Conservation (phyloP, 805 yeast species). For the Hanseniaspora lindneri region DNA sequence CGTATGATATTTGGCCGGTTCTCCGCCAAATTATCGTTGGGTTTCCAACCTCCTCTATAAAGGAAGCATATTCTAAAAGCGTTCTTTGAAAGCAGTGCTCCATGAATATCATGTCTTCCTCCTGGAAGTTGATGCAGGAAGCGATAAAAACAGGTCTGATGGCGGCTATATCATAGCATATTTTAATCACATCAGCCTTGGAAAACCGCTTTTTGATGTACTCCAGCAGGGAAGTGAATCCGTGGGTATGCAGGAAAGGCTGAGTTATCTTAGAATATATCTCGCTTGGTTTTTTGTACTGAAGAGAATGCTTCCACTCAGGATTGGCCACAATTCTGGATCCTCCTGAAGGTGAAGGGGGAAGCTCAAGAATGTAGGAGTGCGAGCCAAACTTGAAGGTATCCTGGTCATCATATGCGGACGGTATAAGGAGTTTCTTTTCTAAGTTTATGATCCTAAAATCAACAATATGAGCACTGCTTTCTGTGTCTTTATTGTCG, state of each 20-base stretch:
- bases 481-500: too few species aligned
- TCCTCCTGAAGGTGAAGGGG: neutral
- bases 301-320: slow-evolving; percentile 28
- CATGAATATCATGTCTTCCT: slow-evolving; percentile 85
- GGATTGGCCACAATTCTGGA: slow-evolving; percentile 18
- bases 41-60: slow-evolving; percentile 74
- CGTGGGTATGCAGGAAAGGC: slow-evolving; percentile 85
- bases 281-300: slow-evolving; percentile 57
- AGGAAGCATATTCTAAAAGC: slow-evolving; percentile 73
- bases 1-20: slow-evolving; percentile 89
- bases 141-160: slow-evolving; percentile 90
- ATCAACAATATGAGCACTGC: slow-evolving; percentile 36
- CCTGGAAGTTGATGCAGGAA: slow-evolving; percentile 75
- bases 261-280: slow-evolving; percentile 60
- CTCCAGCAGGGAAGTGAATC: slow-evolving; percentile 68
- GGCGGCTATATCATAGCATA: slow-evolving; percentile 81
- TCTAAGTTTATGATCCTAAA: slow-evolving; percentile 3
- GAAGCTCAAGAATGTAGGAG: slow-evolving; percentile 10
- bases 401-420: slow-evolving; percentile 14
- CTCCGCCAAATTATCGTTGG: slow-evolving; percentile 94
- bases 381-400: slow-evolving; percentile 18
- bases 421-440: slow-evolving; percentile 1
- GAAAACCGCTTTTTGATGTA: slow-evolving; percentile 64
- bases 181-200: slow-evolving; percentile 55
- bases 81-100: slow-evolving; percentile 95